phyloP scores from a whole-genome alignment of 192 early-diverging fungal species.

The Umbelopsis sp. region DNA sequence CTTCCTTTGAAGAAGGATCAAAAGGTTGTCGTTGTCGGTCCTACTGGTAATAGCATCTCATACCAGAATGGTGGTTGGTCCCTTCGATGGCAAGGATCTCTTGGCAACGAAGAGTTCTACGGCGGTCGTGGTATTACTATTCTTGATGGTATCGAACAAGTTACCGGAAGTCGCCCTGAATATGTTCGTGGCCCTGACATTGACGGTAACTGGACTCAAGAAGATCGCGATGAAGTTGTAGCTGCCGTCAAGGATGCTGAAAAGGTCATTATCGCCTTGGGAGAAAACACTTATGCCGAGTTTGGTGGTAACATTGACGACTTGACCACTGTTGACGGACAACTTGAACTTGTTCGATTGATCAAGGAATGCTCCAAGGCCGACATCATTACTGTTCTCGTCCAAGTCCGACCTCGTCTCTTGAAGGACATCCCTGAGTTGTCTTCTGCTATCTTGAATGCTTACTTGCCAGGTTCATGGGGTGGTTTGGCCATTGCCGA shows the following conservation, averaged over 20 bases:
- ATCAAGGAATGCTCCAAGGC: constrained; percentile 28
- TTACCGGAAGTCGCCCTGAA: constrained; percentile 27
- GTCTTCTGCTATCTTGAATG: constrained; percentile 47
- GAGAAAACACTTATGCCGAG: constrained; percentile 63
- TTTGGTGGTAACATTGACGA: constrained; percentile 55
- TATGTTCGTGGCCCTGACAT: constrained; percentile 48
- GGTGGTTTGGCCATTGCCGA: constrained; percentile 61
- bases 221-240: constrained; percentile 19
- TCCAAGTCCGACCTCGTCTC: constrained; percentile 58
- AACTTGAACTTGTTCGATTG: constrained; percentile 46
- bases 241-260: constrained; percentile 44
- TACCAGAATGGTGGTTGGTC: constrained; percentile 64
- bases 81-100: constrained; percentile 60
- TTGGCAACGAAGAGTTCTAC: constrained; percentile 1
- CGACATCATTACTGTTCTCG: constrained; percentile 48
- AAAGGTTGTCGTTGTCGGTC: constrained; percentile 58
- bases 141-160: constrained; percentile 28
- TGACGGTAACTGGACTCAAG: constrained; percentile 36
- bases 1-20: constrained; percentile 45
- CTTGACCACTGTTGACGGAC: constrained; percentile 45
- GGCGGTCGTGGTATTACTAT: constrained; percentile 34
- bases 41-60: constrained; percentile 56
- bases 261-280: constrained; percentile 53
- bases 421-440: constrained; percentile 42
- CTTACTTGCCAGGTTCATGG: constrained; percentile 61